Base-by-base conservation (phyloP, 352 stramenopile genomes). In the Phytophthora sp. region DNA sequence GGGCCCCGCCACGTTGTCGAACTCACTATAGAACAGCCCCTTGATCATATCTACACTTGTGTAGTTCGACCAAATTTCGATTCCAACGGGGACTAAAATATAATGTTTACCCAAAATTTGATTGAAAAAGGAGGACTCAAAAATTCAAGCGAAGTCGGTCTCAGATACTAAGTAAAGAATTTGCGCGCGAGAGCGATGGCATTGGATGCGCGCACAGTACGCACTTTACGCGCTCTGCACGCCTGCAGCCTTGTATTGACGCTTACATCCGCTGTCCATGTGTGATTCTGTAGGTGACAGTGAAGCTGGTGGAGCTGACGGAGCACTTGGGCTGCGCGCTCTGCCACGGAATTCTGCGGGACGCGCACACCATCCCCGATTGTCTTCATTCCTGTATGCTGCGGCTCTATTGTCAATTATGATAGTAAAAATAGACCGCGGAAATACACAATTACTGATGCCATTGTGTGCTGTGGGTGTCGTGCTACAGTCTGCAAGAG, bases 11-110 rank as follows among this genome's bases (percentile, higher is more conserved):
- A 93, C 77, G 77, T 97, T 97, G 80, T 97, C 89, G 63, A 97
- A 97, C 74, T 97, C 90, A 73, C 84, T 93, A 71, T 97, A 97
- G 75, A 97, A 96, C 18, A 97, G 52, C 5, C 84, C 88, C 69
- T 93, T 89, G 64, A 95, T 82, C 86, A 93, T 93, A 27, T 35
- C 18, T 33, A 18, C 6, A 12, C n/a, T 51, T 11, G 20, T 24
- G 13, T 35, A 16, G 11, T 41, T 7, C 4, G 13, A 21, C 20
- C 35, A 41, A 41, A 21, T 41, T 41, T 41, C 15, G 35, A 21
- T 4, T 21, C 35, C 18, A 45, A 26, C 7, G 29, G 23, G 20
- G 35, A 49, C 51, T 23, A 42, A 59, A 54, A 54, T 47, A 46
- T 39, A 55, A 33, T 18, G 30, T 45, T 9, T 20, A 20, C 31